A percentile compares a stretch with the other conserved stretches of the same genome.
phyloP scores from a whole-genome alignment of 2,329 filamentous ascomycete genomes.

The Colletotrichum horii region DNA sequence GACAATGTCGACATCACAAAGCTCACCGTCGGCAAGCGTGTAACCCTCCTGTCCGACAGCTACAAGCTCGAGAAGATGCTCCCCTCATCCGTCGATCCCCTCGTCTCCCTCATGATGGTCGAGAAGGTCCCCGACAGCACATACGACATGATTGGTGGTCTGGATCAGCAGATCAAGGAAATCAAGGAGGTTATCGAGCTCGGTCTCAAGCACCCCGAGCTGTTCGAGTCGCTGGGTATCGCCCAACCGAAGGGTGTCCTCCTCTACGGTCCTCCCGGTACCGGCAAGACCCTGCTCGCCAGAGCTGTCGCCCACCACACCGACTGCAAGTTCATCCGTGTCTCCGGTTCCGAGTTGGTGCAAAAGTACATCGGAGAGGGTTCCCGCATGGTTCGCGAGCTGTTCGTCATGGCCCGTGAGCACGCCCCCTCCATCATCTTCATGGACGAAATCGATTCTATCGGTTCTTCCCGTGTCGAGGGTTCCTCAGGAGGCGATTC shows the following conservation, averaged over 20 bases:
- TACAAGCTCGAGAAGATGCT: slow-evolving; percentile 99
- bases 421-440: slow-evolving; percentile 99
- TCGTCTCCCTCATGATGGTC: slow-evolving; percentile 99
- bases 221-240: slow-evolving; percentile 98
- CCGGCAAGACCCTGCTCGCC: slow-evolving; percentile 93
- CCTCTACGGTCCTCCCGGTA: slow-evolving; percentile 94
- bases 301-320: slow-evolving; percentile 97
- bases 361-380: slow-evolving; percentile 99
- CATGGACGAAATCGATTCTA: slow-evolving; percentile 99
- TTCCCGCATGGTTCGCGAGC: slow-evolving; percentile 95
- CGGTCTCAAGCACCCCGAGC: slow-evolving; percentile 95
- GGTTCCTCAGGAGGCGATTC: slow-evolving; percentile 95
- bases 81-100: slow-evolving; percentile 95
- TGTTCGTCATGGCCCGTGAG: slow-evolving; percentile 99
- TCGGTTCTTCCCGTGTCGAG: slow-evolving; percentile 95
- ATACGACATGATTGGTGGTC: slow-evolving; percentile 99
- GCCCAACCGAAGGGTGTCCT: slow-evolving; percentile 97
- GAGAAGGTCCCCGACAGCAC: slow-evolving; percentile 99
- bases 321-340: slow-evolving; percentile 98
- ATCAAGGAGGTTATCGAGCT: slow-evolving; percentile 99
- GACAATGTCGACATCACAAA: slow-evolving; percentile 94
- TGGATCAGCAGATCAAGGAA: slow-evolving; percentile 99
- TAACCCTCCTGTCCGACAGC: slow-evolving; percentile 93
- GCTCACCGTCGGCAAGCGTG: slow-evolving; percentile 96
- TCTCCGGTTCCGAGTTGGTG: slow-evolving; percentile 93